Evolutionary conservation across 257 asterid genomes (phyloP), one percentile per base, ranked within the genome.

Genomic region (Rubia yunnanensis): DNA sequence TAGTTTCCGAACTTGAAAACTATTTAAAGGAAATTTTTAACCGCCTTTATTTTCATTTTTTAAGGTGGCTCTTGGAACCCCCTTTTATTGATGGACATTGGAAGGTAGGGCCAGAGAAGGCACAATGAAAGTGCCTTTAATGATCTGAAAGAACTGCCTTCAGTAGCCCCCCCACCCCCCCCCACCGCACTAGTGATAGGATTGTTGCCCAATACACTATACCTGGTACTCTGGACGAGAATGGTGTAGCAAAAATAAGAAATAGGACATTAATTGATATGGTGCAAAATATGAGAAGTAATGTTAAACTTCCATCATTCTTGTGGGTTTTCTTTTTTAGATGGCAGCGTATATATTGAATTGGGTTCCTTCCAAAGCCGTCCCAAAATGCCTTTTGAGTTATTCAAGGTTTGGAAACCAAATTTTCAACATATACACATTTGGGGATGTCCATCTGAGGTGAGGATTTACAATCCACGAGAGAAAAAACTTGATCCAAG

Each of bases 401-500:
- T 39, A 39, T 39, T 39, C 48, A 39, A 39, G 7, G 48, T 6
- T 39, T 39, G 7, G 6, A 6, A 7, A 39, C 8, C 7, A 5
- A 5, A 7, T 7, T 6, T 5, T 39, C 6, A 39, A 7, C 48
- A 39, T 39, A 39, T 39, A 39, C 48, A 39, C 48, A 39, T 39
- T 5, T 39, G 48, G 48, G 48, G 7, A 39, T 39, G 48, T 7
- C 48, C 48, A 39, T 39, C 7, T 39, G 48, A 39, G 7, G 48
- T 39, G 7, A 6, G 48, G 15, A 13, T n/a, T 14, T 52, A 52
- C 57, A 52, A 52, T 14, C 8, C 57, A 52, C 15, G n/a, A 52
- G 57, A 52, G 15, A 52, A 52, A 23, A 52, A 52, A 52, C 57
- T 52, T 10, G 67, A 30, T 32, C 67, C 31, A 35, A 63, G 39